Base-by-base conservation (phyloP, 176 grass and related monocot genomes). In the Echinochloa phyllopogon region DNA sequence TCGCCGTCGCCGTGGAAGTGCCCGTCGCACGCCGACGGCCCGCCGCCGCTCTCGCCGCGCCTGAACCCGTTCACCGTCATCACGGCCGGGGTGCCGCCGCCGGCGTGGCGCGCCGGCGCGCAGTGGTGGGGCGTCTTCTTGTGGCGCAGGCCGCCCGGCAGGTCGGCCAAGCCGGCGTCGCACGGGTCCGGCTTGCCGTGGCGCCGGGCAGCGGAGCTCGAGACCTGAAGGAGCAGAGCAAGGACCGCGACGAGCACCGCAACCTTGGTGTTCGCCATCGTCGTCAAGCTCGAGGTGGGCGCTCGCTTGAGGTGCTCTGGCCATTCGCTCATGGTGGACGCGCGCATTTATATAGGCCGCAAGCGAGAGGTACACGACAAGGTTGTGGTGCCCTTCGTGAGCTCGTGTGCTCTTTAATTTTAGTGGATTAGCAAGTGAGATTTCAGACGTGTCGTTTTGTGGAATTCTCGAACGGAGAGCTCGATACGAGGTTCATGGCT, bases 51-150 rank as follows among this genome's bases (percentile, higher is more conserved):
- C 66, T 73, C 45, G 8, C 81, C 74, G 3, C 29, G 49, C 74
- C 14, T 0, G 80, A 88, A 88, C 23, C 86, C 80, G 65, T 88
- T 88, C 80, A 88, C 17, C 23, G 86, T 88, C 80, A 88, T 78
- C 55, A 88, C 72, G 16, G 56, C 86, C 2, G 66, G 17, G 37
- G 18, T 65, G 47, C 81, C 74, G 57, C 56, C 57, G 12, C 17
- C 65, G n/a, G n/a, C n/a, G 69, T 16, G 69, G 11, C 21, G 40
- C 8, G 38, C 5, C 12, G 81, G 29, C 41, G 41, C 2, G 41
- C 68, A 61, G 56, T 48, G 55, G 25, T 29, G 61, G 27, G 61
- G 61, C 25, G 25, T 0, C 61, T 33, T 64, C 61, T 64, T 36
- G 61, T 64, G 61, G 1, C 5, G 61, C 61, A 64, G 11, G 61